Conservation (phyloP, 345 rosid genomes). For the Tarenaya hassleriana region DNA sequence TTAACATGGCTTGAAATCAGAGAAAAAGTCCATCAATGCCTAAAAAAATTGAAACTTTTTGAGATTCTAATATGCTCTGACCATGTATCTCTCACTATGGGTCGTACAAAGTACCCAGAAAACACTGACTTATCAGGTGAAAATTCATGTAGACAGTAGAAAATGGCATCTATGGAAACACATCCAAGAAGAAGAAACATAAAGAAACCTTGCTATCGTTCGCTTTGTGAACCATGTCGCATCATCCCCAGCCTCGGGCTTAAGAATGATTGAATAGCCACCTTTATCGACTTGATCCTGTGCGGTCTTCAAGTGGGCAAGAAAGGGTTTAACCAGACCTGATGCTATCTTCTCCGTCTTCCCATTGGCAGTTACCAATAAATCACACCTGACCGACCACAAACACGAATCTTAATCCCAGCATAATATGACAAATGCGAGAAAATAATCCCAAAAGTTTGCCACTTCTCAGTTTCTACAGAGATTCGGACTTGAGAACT, state of each 20-base stretch:
- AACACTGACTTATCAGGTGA: background rate
- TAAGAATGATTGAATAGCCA: constrained; percentile 82
- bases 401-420: background rate
- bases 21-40: background rate
- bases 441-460: background rate
- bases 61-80: too few relatives aligned
- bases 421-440: background rate
- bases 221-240: constrained; percentile 85
- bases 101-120: too few relatives aligned
- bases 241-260: constrained; percentile 46
- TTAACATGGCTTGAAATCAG: too few relatives aligned
- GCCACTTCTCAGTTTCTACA: background rate
- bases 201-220: constrained; percentile 65
- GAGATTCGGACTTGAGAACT: constrained; percentile 4
- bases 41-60: too few relatives aligned
- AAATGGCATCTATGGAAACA: too few relatives aligned
- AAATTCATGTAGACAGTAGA: background rate
- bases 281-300: constrained; percentile 80
- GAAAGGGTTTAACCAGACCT: constrained; percentile 84
- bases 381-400: constrained; percentile 59
- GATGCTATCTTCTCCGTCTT: constrained; percentile 81
- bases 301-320: constrained; percentile 78
- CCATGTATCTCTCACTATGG: too few relatives aligned
- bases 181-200: too few relatives aligned
- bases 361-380: constrained; percentile 72